phyloP scores from a whole-genome alignment of 1,139 yeast genomes.

The Yamadazyma dushanensis region DNA sequence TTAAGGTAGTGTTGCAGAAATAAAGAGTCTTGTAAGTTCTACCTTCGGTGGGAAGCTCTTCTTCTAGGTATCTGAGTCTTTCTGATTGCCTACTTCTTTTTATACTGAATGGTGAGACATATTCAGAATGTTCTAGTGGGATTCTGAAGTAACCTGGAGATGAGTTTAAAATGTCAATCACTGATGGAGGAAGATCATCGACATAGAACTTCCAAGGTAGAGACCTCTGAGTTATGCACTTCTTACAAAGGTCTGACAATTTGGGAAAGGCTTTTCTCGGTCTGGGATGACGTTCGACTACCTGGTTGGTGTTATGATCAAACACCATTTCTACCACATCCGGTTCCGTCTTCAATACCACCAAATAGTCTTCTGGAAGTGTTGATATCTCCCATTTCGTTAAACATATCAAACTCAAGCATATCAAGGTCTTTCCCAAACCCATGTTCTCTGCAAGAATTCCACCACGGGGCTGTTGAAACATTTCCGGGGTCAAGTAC shows the following conservation, averaged over 20 bases:
- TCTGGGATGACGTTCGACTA: constrained; percentile 5
- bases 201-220: constrained; percentile 57
- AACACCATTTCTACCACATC: constrained; percentile 11
- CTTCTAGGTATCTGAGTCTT: constrained; percentile 13
- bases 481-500: constrained; percentile 36
- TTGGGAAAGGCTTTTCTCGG: constrained; percentile 7
- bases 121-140: constrained; percentile 22
- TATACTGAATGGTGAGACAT: constrained; percentile 21
- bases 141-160: constrained; percentile 49
- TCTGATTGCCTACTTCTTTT: constrained; percentile 20
- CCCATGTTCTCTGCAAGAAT: constrained; percentile 80
- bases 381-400: constrained; percentile 54
- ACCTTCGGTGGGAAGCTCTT: constrained; percentile 21
- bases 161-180: constrained; percentile 31
- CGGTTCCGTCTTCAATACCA: constrained; percentile 19
- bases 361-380: constrained; percentile 35
- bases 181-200: constrained; percentile 44
- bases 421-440: constrained; percentile 67
- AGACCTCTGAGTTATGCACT: constrained; percentile 44
- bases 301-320: constrained; percentile 2
- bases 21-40: constrained; percentile 26
- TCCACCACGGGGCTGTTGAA: constrained; percentile 59
- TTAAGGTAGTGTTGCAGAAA: constrained; percentile 54
- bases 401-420: constrained; percentile 58
- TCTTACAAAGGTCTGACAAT: constrained; percentile 43